These are phyloP conservation scores for Vitis riparia DNA, from an alignment of 164 flowering plant genomes.

Conservation along the genomic window DNA sequence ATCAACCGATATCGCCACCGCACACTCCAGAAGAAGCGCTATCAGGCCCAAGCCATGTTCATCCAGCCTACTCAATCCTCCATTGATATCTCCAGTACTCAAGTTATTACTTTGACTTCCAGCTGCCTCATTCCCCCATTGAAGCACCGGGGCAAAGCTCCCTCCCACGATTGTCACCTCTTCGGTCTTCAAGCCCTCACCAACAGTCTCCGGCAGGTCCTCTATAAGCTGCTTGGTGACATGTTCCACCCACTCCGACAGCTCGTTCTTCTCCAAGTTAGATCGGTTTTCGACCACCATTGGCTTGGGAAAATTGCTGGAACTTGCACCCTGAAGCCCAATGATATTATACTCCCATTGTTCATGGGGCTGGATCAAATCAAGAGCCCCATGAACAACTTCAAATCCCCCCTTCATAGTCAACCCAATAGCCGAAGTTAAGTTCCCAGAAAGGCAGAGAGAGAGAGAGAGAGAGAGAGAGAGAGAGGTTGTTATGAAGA, in stretches of 20 bases:
- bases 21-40: conserved; percentile 61
- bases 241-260: conserved; percentile 66
- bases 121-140: conserved; percentile 15
- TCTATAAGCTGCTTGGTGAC: conserved; percentile 55
- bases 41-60: conserved; percentile 44
- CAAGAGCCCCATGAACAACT: conserved; percentile 39
- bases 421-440: neutral
- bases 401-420: conserved; percentile 41
- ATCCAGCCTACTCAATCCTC: conserved; percentile 26
- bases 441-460: neutral
- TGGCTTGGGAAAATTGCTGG: conserved; percentile 17
- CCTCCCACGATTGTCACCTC: neutral
- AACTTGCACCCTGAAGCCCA: conserved; percentile 6
- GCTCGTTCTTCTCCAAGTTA: conserved; percentile 37
- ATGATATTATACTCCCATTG: conserved; percentile 39
- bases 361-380: conserved; percentile 47
- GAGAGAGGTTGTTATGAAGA: conserved; percentile 12
- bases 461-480: conserved; percentile 9
- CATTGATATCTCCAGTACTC: neutral
- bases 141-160: neutral
- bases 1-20: conserved; percentile 69
- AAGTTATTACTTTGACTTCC: neutral
- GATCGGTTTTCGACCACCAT: conserved; percentile 9
- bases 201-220: conserved; percentile 29
- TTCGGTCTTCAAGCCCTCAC: conserved; percentile 8